Percentiles rank a stretch among this genome's conserved stretches.
Evolutionary conservation across 495 filamentous ascomycete species (phyloP).

Genomic region (Tuber umbilicatum): DNA sequence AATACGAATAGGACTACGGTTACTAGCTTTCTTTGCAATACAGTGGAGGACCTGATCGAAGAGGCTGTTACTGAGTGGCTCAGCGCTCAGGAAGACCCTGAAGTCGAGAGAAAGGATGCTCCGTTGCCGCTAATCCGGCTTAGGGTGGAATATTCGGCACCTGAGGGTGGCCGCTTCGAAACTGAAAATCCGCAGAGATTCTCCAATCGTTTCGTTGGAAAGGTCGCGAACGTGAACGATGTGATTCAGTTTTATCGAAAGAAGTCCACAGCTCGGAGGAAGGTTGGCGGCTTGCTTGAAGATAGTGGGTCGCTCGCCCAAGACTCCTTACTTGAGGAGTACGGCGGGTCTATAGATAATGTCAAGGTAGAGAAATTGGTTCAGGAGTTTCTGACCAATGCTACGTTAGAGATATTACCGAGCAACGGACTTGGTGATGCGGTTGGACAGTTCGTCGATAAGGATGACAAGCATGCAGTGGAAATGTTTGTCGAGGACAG

Average conservation of each 20-base stretch:
- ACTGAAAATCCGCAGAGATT: constrained; percentile 95
- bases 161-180: constrained; percentile 79
- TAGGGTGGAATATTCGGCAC: constrained; percentile 82
- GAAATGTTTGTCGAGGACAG: constrained; percentile 80
- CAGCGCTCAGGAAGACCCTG: constrained; percentile 56
- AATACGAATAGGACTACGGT: constrained; percentile 75
- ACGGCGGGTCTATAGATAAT: constrained; percentile 54
- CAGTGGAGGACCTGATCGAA: constrained; percentile 79
- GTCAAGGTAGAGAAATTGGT: constrained; percentile 86
- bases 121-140: constrained; percentile 82
- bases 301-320: constrained; percentile 56
- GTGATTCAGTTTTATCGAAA: constrained; percentile 90
- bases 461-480: constrained; percentile 91
- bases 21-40: constrained; percentile 63
- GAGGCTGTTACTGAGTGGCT: constrained; percentile 77
- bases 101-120: constrained; percentile 52
- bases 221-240: constrained; percentile 88
- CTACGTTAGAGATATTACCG: constrained; percentile 82
- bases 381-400: constrained; percentile 70
- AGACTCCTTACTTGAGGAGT: constrained; percentile 48
- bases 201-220: constrained; percentile 83
- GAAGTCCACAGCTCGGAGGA: constrained; percentile 51
- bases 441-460: constrained; percentile 86
- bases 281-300: constrained; percentile 46
- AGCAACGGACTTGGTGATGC: constrained; percentile 89